phyloP scores from a whole-genome alignment of 1,139 yeast species.

The Suhomyces choctaworum region DNA sequence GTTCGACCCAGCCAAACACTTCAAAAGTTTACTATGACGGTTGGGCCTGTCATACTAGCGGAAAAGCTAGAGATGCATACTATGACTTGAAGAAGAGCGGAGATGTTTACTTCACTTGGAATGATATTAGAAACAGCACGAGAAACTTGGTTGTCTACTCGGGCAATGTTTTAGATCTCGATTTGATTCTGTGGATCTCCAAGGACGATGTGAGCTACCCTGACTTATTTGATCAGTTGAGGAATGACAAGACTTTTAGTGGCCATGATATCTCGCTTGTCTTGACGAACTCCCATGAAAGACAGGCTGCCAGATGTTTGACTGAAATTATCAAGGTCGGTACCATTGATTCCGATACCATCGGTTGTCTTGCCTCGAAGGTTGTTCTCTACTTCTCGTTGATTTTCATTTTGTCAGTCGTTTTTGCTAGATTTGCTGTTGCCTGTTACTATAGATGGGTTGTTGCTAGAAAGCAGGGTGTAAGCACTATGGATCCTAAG shows the following conservation, averaged over 20 bases:
- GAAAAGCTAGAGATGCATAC: conserved; percentile 64
- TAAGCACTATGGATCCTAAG: conserved; percentile 54
- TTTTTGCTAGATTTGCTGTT: conserved; percentile 69
- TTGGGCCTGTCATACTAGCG: conserved; percentile 88
- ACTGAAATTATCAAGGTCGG: conserved; percentile 91
- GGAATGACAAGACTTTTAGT: conserved; percentile 51
- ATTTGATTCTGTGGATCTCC: conserved; percentile 72
- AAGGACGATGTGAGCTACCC: conserved; percentile 73
- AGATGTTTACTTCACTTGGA: conserved; percentile 89
- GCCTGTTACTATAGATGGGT: conserved; percentile 92
- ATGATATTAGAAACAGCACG: conserved; percentile 67
- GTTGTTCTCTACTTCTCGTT: conserved; percentile 79
- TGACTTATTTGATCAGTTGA: conserved; percentile 60
- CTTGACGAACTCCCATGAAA: conserved; percentile 66
- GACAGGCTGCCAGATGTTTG: conserved; percentile 76
- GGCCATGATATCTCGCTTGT: conserved; percentile 85
- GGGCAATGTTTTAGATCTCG: conserved; percentile 83
- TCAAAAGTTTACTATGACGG: conserved; percentile 69
- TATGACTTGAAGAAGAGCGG: conserved; percentile 64
- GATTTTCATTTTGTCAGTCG: conserved; percentile 80
- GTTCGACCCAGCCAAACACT: conserved; percentile 63
- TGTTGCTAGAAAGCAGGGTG: conserved; percentile 78
- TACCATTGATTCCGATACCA: conserved; percentile 79
- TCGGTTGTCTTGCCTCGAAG: conserved; percentile 94
- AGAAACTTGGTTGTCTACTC: conserved; percentile 83